These are phyloP conservation scores for Fusarium hostae DNA, from an alignment of 2,329 filamentous ascomycete species.

Conservation along the genomic window DNA sequence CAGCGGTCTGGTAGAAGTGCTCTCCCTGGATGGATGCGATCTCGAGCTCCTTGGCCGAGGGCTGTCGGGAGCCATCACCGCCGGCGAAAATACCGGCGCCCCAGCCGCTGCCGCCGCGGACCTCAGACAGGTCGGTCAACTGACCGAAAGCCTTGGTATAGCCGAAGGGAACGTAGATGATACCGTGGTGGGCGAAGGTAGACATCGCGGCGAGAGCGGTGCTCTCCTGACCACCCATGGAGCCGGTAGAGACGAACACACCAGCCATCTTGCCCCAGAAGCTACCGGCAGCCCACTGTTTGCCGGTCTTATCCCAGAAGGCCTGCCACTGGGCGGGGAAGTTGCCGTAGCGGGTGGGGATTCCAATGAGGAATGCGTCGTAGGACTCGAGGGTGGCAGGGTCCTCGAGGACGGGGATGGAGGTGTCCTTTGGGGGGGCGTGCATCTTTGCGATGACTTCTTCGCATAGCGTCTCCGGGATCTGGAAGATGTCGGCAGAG, in stretches of 20 bases:
- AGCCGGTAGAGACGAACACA: slow-evolving; percentile 88
- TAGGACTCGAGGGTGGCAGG: slow-evolving; percentile 73
- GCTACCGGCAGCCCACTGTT: slow-evolving; percentile 81
- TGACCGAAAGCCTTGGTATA: slow-evolving; percentile 82
- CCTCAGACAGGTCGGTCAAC: slow-evolving; percentile 77
- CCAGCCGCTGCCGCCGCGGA: slow-evolving; percentile 90
- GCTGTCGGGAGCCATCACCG: slow-evolving; percentile 85
- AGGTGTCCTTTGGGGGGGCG: slow-evolving; percentile 78
- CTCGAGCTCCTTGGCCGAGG: slow-evolving; percentile 77
- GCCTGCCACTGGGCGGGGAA: slow-evolving; percentile 96
- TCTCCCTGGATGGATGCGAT: slow-evolving; percentile 86
- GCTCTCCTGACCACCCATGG: slow-evolving; percentile 92
- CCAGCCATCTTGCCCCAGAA: slow-evolving; percentile 91
- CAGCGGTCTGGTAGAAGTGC: slow-evolving; percentile 80
- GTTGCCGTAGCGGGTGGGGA: slow-evolving; percentile 96
- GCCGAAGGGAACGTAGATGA: slow-evolving; percentile 95
- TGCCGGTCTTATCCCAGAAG: slow-evolving; percentile 91
- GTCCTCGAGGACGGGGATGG: slow-evolving; percentile 71
- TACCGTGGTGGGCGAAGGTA: slow-evolving; percentile 90
- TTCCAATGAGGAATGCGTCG: slow-evolving; percentile 91
- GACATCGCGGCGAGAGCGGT: slow-evolving; percentile 84
- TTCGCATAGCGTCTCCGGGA: slow-evolving; percentile 84
- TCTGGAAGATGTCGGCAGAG: slow-evolving; percentile 82
- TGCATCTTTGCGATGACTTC: slow-evolving; percentile 93
- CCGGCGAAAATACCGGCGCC: slow-evolving; percentile 90